Base-by-base conservation (phyloP, 768 basidiomycete genomes). In the Phylloporus scabripes region DNA sequence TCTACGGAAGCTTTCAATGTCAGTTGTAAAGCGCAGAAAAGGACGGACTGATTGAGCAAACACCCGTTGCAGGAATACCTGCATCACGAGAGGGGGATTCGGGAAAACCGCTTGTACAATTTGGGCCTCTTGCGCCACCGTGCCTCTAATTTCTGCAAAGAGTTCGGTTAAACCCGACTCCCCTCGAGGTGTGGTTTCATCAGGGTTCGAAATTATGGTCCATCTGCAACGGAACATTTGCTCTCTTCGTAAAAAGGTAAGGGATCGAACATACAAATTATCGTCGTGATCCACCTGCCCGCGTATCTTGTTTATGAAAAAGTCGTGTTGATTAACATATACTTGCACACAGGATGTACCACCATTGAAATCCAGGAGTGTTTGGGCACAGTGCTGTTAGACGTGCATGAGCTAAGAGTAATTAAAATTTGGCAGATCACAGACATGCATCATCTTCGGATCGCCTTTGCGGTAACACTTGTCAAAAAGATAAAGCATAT, bases 61-160 rank as follows among this genome's bases (percentile, higher is more conserved):
- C 1, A 99, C 92, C 29, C 96, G 78, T 61, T 97, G 96, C 36
- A 99, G 66, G 68, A 99, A 98, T 14, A 97, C 94, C 65, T 96
- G 92, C 92, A 98, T 94, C 4, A 99, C 96, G 14, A 91, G 81
- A 15, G 87, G 81, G 8, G 96, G 95, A 58, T 95, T 92, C 1
- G 96, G 96, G 66, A 99, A 99, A 11, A 99, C 96, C 3, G 93
- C 95, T 65, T 96, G 94, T 24, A 99, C 94, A 45, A 99, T 99
- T 62, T 97, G 92, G 0, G 91, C 87, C 68, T 99, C 96, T 48
- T 95, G 93, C 29, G 86, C 89, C 20, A 97, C 92, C 0, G 95
- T 98, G 4, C 76, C 74, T 36, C 92, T 77, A 49, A 99, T 97
- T 66, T 98, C 93, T 18, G 74, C 72, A 60, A 95, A 91, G 31